A percentile compares a stretch with the other conserved stretches of the same genome.
phyloP scores from a whole-genome alignment of 1,284 basidiomycete species.

The Ceraceosorus guamensis region DNA sequence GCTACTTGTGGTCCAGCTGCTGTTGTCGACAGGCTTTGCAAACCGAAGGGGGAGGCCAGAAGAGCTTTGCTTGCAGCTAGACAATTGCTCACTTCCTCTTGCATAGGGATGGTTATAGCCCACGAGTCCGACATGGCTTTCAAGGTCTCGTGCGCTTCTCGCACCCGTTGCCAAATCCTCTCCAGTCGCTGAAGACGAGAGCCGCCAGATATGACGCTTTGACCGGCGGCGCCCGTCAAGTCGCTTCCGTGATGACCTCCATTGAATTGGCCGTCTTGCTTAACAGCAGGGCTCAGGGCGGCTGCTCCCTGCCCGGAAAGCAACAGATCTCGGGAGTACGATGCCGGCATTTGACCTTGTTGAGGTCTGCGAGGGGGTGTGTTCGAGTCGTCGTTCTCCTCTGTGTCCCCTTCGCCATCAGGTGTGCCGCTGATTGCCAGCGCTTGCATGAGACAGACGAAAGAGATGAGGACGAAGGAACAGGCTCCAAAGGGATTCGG shows the following conservation, averaged over 20 bases:
- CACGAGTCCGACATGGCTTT: slow-evolving; percentile 30
- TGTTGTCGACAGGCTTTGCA: too few relatives aligned
- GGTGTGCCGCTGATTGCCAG: slow-evolving; percentile 17
- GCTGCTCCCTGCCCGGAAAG: slow-evolving; percentile 7
- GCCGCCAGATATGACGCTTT: not conserved
- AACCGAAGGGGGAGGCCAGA: not conserved
- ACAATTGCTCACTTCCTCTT: slow-evolving; percentile 37
- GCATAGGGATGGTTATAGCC: slow-evolving; percentile 36
- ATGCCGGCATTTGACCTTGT: not conserved
- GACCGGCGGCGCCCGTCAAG: not conserved
- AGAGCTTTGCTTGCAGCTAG: slow-evolving; percentile 33
- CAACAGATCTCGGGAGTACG: slow-evolving; percentile 4
- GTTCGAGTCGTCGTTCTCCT: slow-evolving; percentile 6
- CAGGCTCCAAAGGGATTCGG: slow-evolving; percentile 43
- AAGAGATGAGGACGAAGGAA: slow-evolving; percentile 40
- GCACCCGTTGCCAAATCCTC: slow-evolving; percentile 33
- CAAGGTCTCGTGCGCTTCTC: slow-evolving; percentile 31
- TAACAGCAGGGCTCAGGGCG: not conserved
- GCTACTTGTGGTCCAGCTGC: too few relatives aligned
- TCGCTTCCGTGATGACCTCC: not conserved
- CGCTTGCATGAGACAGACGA: slow-evolving; percentile 40
- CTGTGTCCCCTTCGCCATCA: slow-evolving; percentile 6
- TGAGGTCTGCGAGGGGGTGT: not conserved
- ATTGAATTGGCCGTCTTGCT: not conserved
- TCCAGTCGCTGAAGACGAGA: slow-evolving; percentile 12